Evolutionary conservation across 2,329 filamentous ascomycete species (phyloP), one percentile per base, ranked within the genome.

Genomic region (Clonostachys solani): DNA sequence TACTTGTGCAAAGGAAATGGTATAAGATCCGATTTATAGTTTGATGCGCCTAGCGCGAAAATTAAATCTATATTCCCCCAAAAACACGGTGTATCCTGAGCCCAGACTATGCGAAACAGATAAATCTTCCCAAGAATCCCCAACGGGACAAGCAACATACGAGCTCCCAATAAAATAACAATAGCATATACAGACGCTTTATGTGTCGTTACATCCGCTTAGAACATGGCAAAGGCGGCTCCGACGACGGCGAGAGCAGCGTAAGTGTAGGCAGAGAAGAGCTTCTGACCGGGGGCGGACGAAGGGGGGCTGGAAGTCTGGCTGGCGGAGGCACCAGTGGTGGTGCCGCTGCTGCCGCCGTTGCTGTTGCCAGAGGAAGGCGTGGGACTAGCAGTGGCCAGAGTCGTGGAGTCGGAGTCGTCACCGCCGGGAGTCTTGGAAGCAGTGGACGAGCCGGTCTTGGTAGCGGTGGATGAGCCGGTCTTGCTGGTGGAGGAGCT

Each of bases 391-490:
- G 42, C 18, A n/a, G 18, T 23, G 17, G 42, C 17, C 6, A 29
- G 16, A 29, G 29, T 33, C 13, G 33, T 29, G 42, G 42, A 29
- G 17, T n/a, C 29, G 43, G 18, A 41, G 36, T 36, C 15, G 42
- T 40, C 37, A 3, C 35, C 44, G 15, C 12, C 19, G 35, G 23
- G 23, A 16, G 35, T 35, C 40, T 23, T 15, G 43, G 53, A 47
- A 42, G 51, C 52, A 19, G 51, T 49, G 38, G 50, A 45, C 33
- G 58, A 48, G 40, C 51, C 47, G 38, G 49, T 46, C 35, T 40
- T n/a, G 40, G 40, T 47, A 40, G 41, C 44, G 44, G 44, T 40
- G 35, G 44, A 33, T 7, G 40, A 52, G 42, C 50, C 43, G 10
- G 50, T 49, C 40, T 54, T 47, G 19, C 50, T 48, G 35, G 52